Percentiles rank a stretch among this genome's conserved stretches.
phyloP scores from a whole-genome alignment of 2,329 filamentous ascomycete species.

The Capronia epimyces region DNA sequence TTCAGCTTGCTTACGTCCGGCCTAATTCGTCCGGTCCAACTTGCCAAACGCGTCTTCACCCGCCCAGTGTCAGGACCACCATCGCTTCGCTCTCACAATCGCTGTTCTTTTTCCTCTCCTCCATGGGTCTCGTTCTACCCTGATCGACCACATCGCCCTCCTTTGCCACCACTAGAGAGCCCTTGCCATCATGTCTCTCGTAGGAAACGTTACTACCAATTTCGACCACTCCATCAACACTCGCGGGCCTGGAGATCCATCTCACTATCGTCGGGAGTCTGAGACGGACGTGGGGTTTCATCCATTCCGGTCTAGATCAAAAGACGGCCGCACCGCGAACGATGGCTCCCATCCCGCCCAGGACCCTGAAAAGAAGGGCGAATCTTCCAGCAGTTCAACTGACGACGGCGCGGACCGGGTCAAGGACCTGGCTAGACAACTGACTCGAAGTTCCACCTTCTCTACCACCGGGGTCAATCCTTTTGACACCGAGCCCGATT shows the following conservation, averaged over 20 bases:
- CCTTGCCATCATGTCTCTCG: conserved; percentile 16
- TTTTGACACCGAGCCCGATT: conserved; percentile 29
- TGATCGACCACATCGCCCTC: too few species aligned
- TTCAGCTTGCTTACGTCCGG: too few species aligned
- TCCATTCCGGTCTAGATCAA: conserved; percentile 2
- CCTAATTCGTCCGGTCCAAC: too few species aligned
- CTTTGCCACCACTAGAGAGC: not conserved
- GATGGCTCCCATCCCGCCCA: not conserved
- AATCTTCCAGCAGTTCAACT: conserved; percentile 14
- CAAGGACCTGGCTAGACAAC: conserved; percentile 26
- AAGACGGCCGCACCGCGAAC: not conserved
- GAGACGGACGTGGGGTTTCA: conserved; percentile 4
- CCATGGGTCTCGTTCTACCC: too few species aligned
- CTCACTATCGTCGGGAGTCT: conserved; percentile 3
- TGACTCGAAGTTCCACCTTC: conserved; percentile 19
- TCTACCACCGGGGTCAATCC: conserved; percentile 15
- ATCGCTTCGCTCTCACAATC: too few species aligned
- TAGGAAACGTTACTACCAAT: conserved; percentile 19
- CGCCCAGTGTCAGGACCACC: too few species aligned
- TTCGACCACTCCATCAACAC: conserved; percentile 13
- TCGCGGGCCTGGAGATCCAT: conserved; percentile 3
- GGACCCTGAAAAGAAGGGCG: conserved; percentile 11
- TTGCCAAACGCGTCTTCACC: too few species aligned
- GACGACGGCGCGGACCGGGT: conserved; percentile 18
- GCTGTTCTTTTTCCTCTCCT: too few species aligned